These are phyloP conservation scores for Aspergillus hiratsukae DNA, from an alignment of 2,329 filamentous ascomycete species.

Conservation along the genomic window DNA sequence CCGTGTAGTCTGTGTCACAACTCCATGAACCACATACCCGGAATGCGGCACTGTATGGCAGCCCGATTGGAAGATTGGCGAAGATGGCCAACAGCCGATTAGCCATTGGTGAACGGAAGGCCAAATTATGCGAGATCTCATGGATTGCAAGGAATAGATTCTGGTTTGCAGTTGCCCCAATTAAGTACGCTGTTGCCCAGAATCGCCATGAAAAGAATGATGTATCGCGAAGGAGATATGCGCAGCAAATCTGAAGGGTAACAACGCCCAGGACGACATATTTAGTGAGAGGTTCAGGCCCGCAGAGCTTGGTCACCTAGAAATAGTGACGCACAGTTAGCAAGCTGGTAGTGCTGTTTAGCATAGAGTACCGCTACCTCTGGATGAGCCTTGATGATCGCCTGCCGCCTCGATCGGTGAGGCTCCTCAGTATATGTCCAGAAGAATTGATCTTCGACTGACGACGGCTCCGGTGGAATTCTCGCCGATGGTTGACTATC, in stretches of 20 bases:
- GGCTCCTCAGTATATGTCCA: constrained; percentile 99
- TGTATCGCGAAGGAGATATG: constrained; percentile 70
- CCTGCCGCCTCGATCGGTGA: constrained; percentile 80
- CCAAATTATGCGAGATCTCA: constrained; percentile 97
- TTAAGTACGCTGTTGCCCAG: constrained; percentile 79
- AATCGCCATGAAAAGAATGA: constrained; percentile 79
- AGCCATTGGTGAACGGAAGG: constrained; percentile 72
- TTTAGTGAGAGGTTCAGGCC: constrained; percentile 92
- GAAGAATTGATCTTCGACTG: constrained; percentile 67
- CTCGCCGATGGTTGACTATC: constrained; percentile 18
- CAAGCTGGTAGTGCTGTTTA: constrained; percentile 7
- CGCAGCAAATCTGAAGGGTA: constrained; percentile 70
- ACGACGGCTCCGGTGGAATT: constrained; percentile 30
- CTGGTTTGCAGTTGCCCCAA: constrained; percentile 95
- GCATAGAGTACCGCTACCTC: constrained; percentile 57
- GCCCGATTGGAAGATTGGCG: constrained; percentile 90
- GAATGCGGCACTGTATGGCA: constrained; percentile 95
- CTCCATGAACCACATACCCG: constrained; percentile 52
- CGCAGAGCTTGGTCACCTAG: constrained; percentile 93
- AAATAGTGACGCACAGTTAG: constrained; percentile 2
- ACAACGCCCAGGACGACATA: constrained; percentile 85
- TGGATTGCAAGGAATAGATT: constrained; percentile 98
- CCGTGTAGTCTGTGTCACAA: not conserved
- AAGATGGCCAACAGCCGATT: constrained; percentile 88
- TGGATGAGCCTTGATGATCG: constrained; percentile 97